Percentiles rank a stretch among this genome's conserved stretches.
Evolutionary conservation across 495 filamentous ascomycete species (phyloP).

Genomic region (Penicillium fimorum): DNA sequence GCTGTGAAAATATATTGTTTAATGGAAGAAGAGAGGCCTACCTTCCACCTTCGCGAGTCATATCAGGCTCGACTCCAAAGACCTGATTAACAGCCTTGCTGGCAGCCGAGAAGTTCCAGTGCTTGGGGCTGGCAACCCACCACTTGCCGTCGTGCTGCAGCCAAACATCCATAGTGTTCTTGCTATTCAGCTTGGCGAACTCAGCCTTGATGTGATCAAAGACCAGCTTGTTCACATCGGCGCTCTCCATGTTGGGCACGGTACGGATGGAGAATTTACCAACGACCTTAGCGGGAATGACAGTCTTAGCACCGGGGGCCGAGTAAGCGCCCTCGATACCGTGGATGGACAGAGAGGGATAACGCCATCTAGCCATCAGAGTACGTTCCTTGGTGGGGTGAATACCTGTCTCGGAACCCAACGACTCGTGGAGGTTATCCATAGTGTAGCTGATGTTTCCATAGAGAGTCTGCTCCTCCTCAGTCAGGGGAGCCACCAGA

Average conservation of each 20-base stretch:
- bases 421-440: conserved; percentile 86
- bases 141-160: conserved; percentile 91
- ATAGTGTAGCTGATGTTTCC: conserved; percentile 87
- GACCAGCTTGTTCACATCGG: conserved; percentile 80
- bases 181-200: conserved; percentile 80
- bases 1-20: conserved; percentile 1
- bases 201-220: conserved; percentile 73
- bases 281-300: conserved; percentile 95
- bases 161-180: conserved; percentile 81
- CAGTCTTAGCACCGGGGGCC: conserved; percentile 90
- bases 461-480: conserved; percentile 85
- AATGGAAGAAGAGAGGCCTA: conserved; percentile 32
- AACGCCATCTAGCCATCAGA: conserved; percentile 93
- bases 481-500: conserved; percentile 81
- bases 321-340: conserved; percentile 96
- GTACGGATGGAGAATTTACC: conserved; percentile 98
- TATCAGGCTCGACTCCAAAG: conserved; percentile 87
- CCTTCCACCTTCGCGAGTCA: conserved; percentile 94
- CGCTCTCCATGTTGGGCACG: conserved; percentile 94
- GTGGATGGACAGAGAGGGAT: conserved; percentile 92
- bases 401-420: conserved; percentile 84
- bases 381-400: conserved; percentile 80
- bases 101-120: conserved; percentile 97
- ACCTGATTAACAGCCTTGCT: conserved; percentile 90
- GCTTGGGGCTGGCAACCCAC: conserved; percentile 96